Percentiles rank a stretch among this genome's conserved stretches.
These are phyloP conservation scores for Pseudocercospora crystallina DNA, from an alignment of 2,329 filamentous ascomycete species.

Conservation along the genomic window DNA sequence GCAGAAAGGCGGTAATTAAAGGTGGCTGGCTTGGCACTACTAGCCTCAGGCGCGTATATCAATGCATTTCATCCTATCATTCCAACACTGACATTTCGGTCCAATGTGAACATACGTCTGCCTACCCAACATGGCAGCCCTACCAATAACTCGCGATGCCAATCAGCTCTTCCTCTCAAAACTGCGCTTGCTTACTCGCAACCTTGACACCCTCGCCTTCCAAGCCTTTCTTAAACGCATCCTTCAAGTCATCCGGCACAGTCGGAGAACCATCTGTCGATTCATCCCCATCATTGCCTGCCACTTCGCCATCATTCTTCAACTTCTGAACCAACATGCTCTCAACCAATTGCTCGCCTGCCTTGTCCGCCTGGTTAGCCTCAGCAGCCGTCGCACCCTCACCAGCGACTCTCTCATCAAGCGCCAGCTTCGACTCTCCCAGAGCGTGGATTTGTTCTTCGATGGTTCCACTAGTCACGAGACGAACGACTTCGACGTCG, in stretches of 20 bases:
- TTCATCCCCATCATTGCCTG: constrained; percentile 16
- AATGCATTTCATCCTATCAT: too few species aligned
- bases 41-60: too few species aligned
- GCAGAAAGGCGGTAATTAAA: too few species aligned
- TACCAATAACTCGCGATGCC: too few species aligned
- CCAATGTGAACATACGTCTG: too few species aligned
- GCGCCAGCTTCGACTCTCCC: constrained; percentile 86
- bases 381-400: constrained; percentile 46
- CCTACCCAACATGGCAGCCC: too few species aligned
- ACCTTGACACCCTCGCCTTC: constrained; percentile 44
- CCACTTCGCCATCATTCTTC: constrained; percentile 21
- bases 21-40: too few species aligned
- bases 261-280: background rate
- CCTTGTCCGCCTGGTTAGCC: constrained; percentile 46
- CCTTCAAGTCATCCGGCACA: constrained; percentile 39
- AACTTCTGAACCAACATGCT: constrained; percentile 46
- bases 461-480: constrained; percentile 79
- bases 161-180: background rate
- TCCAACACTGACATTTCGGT: too few species aligned
- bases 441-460: constrained; percentile 92
- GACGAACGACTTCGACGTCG: constrained; percentile 83
- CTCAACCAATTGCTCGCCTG: constrained; percentile 35
- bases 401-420: constrained; percentile 73
- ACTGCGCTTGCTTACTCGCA: constrained; percentile 31
- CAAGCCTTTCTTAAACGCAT: constrained; percentile 42